Percentiles rank a stretch among this genome's conserved stretches.
Conservation (phyloP, 73 alveolate genomes). For the Uronychia setigera region DNA sequence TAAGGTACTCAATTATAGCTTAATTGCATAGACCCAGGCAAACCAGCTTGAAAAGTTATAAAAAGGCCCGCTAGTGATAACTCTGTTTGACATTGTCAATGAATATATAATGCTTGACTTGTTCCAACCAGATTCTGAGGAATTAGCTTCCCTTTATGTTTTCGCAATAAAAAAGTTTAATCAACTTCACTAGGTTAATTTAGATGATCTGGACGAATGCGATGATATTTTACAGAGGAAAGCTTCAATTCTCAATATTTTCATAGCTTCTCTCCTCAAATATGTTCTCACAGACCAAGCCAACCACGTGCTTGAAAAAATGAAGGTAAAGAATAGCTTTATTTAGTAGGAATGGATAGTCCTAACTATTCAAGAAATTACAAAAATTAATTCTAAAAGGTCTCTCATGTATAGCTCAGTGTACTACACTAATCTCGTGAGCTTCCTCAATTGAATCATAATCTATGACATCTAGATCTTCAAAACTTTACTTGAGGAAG, state of each 20-base stretch:
- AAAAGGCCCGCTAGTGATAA: background rate
- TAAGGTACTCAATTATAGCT: too few species aligned
- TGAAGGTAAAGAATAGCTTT: background rate
- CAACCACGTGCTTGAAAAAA: background rate
- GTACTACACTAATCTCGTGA: constrained; percentile 32
- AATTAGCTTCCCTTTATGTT: background rate
- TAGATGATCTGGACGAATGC: background rate
- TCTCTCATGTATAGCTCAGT: constrained; percentile 18
- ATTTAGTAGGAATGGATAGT: background rate
- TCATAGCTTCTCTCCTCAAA: background rate
- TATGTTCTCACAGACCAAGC: background rate
- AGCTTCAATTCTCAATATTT: background rate
- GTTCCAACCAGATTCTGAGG: background rate
- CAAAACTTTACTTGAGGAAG: background rate
- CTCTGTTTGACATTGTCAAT: background rate
- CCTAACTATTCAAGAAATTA: background rate
- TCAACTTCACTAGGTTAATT: background rate
- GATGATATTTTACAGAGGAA: background rate
- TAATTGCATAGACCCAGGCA: background rate
- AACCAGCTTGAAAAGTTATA: background rate
- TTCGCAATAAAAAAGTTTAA: background rate
- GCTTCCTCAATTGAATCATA: constrained; percentile 23
- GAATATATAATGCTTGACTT: background rate
- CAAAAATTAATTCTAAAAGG: background rate
- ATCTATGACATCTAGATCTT: constrained; percentile 7